Conservation (phyloP, 148 eudicot species). For the Spergularia marina region DNA sequence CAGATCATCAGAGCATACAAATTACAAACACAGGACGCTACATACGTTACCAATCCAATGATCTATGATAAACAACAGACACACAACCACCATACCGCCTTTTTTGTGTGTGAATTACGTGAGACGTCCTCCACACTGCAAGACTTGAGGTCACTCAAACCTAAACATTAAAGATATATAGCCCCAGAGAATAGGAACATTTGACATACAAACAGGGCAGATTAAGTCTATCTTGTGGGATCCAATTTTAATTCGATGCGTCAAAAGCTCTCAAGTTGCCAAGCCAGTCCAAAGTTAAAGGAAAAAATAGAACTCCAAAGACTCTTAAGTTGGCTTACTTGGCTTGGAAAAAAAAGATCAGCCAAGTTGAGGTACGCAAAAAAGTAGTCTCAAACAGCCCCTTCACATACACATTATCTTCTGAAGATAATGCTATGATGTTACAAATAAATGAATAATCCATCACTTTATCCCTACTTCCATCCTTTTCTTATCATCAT, state of each 20-base stretch:
- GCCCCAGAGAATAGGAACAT: too few species aligned
- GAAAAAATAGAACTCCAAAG: conserved; percentile 9
- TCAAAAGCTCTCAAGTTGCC: not conserved
- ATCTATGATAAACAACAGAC: too few species aligned
- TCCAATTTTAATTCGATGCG: not conserved
- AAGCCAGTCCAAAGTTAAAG: not conserved
- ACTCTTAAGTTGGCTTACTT: not conserved
- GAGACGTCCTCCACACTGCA: too few species aligned
- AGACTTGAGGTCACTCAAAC: too few species aligned
- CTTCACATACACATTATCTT: conserved; percentile 10
- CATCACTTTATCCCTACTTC: conserved; percentile 12
- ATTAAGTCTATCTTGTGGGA: not conserved
- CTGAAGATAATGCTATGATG: conserved; percentile 22
- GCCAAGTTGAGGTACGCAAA: conserved; percentile 20
- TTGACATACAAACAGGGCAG: too few species aligned
- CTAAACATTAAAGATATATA: too few species aligned
- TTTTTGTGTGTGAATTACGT: too few species aligned
- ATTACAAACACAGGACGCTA: too few species aligned
- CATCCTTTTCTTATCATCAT: conserved; percentile 11
- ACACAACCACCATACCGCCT: too few species aligned
- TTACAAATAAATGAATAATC: conserved; percentile 8
- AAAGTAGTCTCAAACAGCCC: conserved; percentile 10
- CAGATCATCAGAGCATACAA: too few species aligned
- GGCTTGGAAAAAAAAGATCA: not conserved
- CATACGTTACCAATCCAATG: too few species aligned